Evolutionary conservation across 768 basidiomycete genomes (phyloP).

Genomic region (Hericium coralloides): DNA sequence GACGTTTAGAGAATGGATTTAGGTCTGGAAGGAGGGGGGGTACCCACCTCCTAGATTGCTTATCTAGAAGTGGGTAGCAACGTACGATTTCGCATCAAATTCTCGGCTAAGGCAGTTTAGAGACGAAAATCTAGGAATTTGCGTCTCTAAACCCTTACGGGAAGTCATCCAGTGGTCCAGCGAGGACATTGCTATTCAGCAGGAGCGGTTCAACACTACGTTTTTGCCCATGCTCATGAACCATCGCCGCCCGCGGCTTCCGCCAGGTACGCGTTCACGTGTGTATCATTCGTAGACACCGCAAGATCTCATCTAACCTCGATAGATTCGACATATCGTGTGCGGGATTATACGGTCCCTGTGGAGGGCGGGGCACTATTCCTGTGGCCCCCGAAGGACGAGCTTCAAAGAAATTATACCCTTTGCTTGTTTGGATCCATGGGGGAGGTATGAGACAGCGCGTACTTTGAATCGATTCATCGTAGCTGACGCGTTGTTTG

Average conservation of each 20-base stretch:
- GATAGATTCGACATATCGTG: slow-evolving; percentile 4
- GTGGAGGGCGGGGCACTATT: slow-evolving; percentile 4
- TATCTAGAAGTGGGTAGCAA: too few species aligned
- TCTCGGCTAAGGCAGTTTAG: too few species aligned
- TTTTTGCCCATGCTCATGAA: background rate
- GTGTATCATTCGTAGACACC: too few species aligned
- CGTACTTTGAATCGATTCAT: background rate
- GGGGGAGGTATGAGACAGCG: slow-evolving; percentile 6
- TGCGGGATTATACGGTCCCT: slow-evolving; percentile 2
- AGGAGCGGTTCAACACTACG: background rate
- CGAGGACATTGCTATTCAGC: background rate
- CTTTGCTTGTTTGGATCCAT: slow-evolving; percentile 8
- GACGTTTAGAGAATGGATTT: too few species aligned
- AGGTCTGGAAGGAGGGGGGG: too few species aligned
- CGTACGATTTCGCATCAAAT: too few species aligned
- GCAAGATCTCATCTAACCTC: too few species aligned
- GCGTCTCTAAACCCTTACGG: too few species aligned
- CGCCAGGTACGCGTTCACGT: background rate
- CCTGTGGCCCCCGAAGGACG: background rate
- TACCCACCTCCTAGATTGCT: too few species aligned
- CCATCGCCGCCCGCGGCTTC: background rate
- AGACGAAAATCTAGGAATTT: too few species aligned
- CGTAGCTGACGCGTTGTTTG: background rate
- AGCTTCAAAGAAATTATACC: background rate
- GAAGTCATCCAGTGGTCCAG: too few species aligned